A percentile compares a stretch with the other conserved stretches of the same genome.
phyloP scores from a whole-genome alignment of 1,284 basidiomycete species.

The Cryptococcus floricola region DNA sequence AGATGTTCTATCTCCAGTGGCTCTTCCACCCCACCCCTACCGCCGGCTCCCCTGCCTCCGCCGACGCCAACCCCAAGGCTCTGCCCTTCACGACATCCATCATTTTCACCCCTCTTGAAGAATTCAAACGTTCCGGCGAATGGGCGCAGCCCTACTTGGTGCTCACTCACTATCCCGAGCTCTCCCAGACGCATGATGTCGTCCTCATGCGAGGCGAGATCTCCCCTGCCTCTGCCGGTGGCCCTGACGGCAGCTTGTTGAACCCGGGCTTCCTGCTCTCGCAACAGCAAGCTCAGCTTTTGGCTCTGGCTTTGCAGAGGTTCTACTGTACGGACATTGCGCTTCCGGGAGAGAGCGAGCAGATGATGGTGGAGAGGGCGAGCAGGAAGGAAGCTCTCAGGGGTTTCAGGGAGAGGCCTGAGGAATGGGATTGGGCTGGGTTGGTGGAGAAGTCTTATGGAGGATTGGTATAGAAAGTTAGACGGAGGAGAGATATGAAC shows the following conservation, averaged over 20 bases:
- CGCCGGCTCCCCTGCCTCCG: constrained; percentile 45
- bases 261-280: constrained; percentile 59
- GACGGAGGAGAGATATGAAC: constrained; percentile 41
- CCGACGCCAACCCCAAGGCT: constrained; percentile 48
- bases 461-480: constrained; percentile 8
- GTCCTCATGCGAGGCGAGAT: constrained; percentile 92
- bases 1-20: constrained; percentile 89
- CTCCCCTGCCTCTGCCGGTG: constrained; percentile 55
- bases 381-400: constrained; percentile 34
- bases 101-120: constrained; percentile 88
- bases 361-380: constrained; percentile 31
- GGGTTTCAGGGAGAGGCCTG: constrained; percentile 44
- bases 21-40: constrained; percentile 65
- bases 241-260: constrained; percentile 22
- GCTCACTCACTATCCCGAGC: constrained; percentile 87
- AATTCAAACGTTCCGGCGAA: constrained; percentile 82
- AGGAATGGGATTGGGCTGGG: constrained; percentile 46
- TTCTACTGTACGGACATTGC: constrained; percentile 59
- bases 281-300: constrained; percentile 74
- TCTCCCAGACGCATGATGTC: constrained; percentile 70
- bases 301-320: constrained; percentile 71
- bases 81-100: constrained; percentile 55
- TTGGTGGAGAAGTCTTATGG: constrained; percentile 46
- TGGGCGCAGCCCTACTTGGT: constrained; percentile 90
- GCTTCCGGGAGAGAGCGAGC: constrained; percentile 22